Evolutionary conservation across 75 land plant species (phyloP).

Genomic region (Isoetes taiwanensis): DNA sequence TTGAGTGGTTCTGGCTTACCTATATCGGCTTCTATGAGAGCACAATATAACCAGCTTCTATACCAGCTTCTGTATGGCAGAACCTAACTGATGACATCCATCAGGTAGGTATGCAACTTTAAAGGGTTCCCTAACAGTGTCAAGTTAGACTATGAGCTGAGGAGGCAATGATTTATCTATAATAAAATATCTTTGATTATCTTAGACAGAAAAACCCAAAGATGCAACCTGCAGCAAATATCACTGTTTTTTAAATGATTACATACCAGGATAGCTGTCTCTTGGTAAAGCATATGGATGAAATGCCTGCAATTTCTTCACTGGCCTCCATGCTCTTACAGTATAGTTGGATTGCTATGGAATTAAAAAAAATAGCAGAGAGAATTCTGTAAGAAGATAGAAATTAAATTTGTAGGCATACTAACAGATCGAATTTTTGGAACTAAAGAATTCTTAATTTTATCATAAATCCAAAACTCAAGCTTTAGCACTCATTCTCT

Average conservation of each 20-base stretch:
- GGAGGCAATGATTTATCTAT: not conserved
- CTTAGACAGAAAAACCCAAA: not conserved
- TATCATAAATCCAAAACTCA: constrained; percentile 3
- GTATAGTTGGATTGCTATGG: too few species aligned
- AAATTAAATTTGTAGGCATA: too few species aligned
- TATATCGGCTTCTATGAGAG: too few species aligned
- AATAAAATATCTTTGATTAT: not conserved
- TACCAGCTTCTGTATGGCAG: too few species aligned
- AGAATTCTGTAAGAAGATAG: constrained; percentile 42
- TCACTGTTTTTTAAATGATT: too few species aligned
- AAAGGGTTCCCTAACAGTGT: not conserved
- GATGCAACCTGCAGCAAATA: too few species aligned
- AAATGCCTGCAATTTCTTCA: constrained; percentile 27
- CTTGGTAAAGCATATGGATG: constrained; percentile 52
- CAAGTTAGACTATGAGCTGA: not conserved
- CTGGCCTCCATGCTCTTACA: constrained; percentile 57
- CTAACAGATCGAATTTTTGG: not conserved
- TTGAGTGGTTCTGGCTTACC: too few species aligned
- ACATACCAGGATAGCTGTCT: constrained; percentile 37
- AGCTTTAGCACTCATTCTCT: not conserved
- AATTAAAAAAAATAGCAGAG: too few species aligned
- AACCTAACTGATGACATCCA: not conserved
- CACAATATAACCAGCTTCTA: too few species aligned
- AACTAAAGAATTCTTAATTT: not conserved
- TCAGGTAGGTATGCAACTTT: not conserved